Conservation (phyloP, 306 rosid species). For the Cicer yamashitae region DNA sequence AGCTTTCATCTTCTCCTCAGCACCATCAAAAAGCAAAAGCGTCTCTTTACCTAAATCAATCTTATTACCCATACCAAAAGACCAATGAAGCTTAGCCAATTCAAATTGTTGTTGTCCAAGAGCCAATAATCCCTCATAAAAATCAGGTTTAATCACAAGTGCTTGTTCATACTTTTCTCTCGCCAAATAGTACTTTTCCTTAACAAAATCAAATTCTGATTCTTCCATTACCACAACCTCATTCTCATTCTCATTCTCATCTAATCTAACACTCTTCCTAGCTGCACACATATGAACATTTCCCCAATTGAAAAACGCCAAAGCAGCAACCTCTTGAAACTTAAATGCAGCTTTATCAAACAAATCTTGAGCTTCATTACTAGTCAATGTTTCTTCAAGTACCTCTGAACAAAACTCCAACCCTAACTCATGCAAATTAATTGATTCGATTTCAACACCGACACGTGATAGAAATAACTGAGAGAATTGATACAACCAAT, state of each 20-base stretch:
- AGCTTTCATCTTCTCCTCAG: conserved; percentile 89
- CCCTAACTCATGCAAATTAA: conserved; percentile 86
- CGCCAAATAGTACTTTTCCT: conserved; percentile 88
- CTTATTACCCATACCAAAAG: conserved; percentile 84
- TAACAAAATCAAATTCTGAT: conserved; percentile 85
- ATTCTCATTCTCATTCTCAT: conserved; percentile 77
- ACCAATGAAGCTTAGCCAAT: conserved; percentile 97
- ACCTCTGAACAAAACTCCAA: conserved; percentile 98
- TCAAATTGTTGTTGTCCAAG: conserved; percentile 94
- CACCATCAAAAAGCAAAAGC: conserved; percentile 74
- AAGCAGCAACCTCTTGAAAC: conserved; percentile 97
- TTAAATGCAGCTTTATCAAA: conserved; percentile 89
- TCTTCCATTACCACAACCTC: conserved; percentile 51
- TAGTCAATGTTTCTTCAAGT: conserved; percentile 87
- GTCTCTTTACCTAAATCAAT: conserved; percentile 77
- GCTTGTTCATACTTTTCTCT: conserved; percentile 88
- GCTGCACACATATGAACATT: conserved; percentile 98
- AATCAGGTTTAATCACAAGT: conserved; percentile 83
- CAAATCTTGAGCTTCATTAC: conserved; percentile 90
- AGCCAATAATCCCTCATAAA: conserved; percentile 89
- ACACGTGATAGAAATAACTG: conserved; percentile 86
- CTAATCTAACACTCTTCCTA: conserved; percentile 81
- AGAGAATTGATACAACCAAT: conserved; percentile 95
- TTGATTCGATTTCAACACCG: conserved; percentile 69
- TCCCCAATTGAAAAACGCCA: conserved; percentile 97